phyloP scores from a whole-genome alignment of 2,329 filamentous ascomycete genomes.

The Colletotrichum sp. region DNA sequence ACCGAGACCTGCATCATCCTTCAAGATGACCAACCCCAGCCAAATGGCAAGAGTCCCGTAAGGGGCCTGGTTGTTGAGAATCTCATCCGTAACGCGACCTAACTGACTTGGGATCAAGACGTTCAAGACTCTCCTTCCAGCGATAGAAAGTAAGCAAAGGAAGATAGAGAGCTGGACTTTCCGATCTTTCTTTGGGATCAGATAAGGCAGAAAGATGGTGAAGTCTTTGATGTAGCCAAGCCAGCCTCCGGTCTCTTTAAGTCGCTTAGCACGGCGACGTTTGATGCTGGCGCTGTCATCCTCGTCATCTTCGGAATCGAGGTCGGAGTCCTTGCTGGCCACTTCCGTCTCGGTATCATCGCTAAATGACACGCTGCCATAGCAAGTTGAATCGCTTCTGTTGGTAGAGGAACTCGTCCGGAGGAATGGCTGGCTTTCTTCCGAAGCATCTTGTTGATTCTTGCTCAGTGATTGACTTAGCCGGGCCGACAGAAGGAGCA shows the following conservation, averaged over 20 bases:
- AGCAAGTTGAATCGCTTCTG: neutral
- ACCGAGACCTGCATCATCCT: neutral
- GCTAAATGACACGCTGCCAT: neutral
- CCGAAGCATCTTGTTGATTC: neutral
- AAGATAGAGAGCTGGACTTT: slow-evolving; percentile 33
- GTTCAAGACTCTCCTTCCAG: slow-evolving; percentile 29
- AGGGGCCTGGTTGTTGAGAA: slow-evolving; percentile 24
- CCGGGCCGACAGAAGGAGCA: neutral
- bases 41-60: neutral
- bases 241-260: slow-evolving; percentile 35
- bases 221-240: slow-evolving; percentile 34
- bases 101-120: slow-evolving; percentile 35
- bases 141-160: slow-evolving; percentile 27
- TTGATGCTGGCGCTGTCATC: slow-evolving; percentile 30
- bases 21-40: neutral
- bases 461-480: neutral
- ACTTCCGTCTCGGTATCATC: neutral
- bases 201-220: slow-evolving; percentile 31
- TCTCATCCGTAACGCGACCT: slow-evolving; percentile 32
- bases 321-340: neutral
- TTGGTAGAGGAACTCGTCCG: neutral
- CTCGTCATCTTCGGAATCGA: slow-evolving; percentile 18
- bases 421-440: neutral
- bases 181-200: slow-evolving; percentile 33
- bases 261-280: slow-evolving; percentile 26